Percentiles rank a stretch among this genome's conserved stretches.
Conservation (phyloP, 2,329 filamentous ascomycete genomes). For the Fusarium sp. region DNA sequence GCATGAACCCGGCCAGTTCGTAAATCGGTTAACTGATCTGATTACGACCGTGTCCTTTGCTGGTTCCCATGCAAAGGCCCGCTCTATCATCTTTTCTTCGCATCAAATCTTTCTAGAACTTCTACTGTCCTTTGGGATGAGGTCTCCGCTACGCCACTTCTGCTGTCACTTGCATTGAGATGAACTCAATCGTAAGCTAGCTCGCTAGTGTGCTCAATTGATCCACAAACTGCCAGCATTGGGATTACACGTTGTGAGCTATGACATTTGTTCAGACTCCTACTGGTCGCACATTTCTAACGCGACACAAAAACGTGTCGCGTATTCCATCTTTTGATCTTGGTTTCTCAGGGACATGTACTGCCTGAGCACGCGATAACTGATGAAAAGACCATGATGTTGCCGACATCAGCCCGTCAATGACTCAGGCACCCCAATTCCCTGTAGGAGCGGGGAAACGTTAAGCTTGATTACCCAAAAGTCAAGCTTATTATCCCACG, state of each 20-base stretch:
- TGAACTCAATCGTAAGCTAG: background rate
- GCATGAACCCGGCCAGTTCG: background rate
- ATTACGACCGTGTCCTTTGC: no score
- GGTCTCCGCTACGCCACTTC: background rate
- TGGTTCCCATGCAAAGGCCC: no score
- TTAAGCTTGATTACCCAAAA: conserved; percentile 11
- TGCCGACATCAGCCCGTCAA: background rate
- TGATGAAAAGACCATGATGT: background rate
- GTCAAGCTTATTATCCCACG: conserved; percentile 7
- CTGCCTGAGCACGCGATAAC: background rate
- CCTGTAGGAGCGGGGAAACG: background rate
- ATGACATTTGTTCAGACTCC: background rate
- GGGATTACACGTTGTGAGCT: background rate
- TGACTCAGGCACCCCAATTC: background rate
- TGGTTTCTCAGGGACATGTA: background rate
- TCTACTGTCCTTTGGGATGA: background rate
- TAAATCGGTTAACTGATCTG: background rate
- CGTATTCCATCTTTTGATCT: background rate
- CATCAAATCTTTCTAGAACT: background rate
- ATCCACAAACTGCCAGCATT: background rate
- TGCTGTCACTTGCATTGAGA: background rate
- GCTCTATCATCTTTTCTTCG: no score
- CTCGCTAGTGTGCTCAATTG: background rate
- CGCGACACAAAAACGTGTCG: background rate
- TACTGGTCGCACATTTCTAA: background rate